A percentile compares a stretch with the other conserved stretches of the same genome.
Evolutionary conservation across 208 protist genomes (phyloP).

Genomic region (Wallacemonas sp.): DNA sequence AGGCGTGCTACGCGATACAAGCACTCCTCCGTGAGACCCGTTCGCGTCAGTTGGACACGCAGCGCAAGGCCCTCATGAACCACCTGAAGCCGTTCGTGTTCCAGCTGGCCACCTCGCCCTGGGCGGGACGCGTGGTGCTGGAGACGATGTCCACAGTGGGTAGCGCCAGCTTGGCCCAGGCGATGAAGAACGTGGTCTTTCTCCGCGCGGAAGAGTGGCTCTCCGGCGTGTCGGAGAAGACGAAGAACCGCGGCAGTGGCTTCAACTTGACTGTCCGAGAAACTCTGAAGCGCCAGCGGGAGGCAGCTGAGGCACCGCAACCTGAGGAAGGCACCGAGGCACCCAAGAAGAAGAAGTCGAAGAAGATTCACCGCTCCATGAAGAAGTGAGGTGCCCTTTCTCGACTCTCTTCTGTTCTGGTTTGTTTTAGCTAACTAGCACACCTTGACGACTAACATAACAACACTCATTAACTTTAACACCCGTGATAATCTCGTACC

Average conservation of each 20-base stretch:
- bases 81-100: constrained; percentile 89
- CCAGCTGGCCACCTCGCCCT: constrained; percentile 77
- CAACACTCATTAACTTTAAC: not conserved
- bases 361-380: constrained; percentile 67
- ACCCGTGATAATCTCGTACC: not conserved
- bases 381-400: constrained; percentile 48
- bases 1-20: constrained; percentile 85
- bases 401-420: not conserved
- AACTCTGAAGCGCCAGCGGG: constrained; percentile 70
- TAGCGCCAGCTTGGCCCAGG: constrained; percentile 59
- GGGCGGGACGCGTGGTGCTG: constrained; percentile 85
- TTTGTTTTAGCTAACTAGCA: not conserved
- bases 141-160: constrained; percentile 78
- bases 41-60: constrained; percentile 51
- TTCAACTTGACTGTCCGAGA: constrained; percentile 72
- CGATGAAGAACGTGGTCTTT: constrained; percentile 85
- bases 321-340: constrained; percentile 1
- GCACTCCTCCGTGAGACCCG: constrained; percentile 73
- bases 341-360: constrained; percentile 43
- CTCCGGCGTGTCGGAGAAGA: constrained; percentile 47
- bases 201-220: constrained; percentile 85
- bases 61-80: constrained; percentile 75
- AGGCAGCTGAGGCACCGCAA: constrained; percentile 22
- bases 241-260: constrained; percentile 41
- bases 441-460: not conserved